Base-by-base conservation (phyloP, 169 alveolate species). In the Plasmodium blacklocki region DNA sequence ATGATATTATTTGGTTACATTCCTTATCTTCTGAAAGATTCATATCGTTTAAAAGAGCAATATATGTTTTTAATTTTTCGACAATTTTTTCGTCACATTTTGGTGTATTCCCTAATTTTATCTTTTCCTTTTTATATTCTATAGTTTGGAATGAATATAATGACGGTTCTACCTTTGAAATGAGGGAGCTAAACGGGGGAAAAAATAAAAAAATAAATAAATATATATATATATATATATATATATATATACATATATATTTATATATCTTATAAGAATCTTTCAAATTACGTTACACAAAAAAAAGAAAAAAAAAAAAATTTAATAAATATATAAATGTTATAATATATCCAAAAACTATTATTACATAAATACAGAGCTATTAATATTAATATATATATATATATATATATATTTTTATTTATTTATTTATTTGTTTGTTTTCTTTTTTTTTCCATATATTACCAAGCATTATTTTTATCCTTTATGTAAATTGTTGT, bases 381-480 rank as follows among this genome's bases (percentile, higher is more conserved):
- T 39, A 4, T 39, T 39, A 39, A 39, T 39, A 39, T 39, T 39
- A 39, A 39, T 39, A 70, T 21, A 70, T 70, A 49, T 45, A 43
- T 70, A 70, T 56, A 73, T 26, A 26, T 19, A 72, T 54, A 39
- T 12, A 67, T 43, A 67, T 49, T 18, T 43, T 39, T 62, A 9
- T 45, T 6, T 45, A 47, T 9, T 11, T 11, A 9, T 64, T 21
- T 9, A 63, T 26, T 12, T 23, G 7, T 12, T 9, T 63, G 11
- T 23, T 18, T 6, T 29, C 18, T 29, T 18, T 72, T 72, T 23
- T 52, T 63, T n/a, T 21, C 45, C 9, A 58, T 39, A 58, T 3
- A 71, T 64, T 78, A 78, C 89, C 89, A 78, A 23, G 9, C 11
- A 78, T 66, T 26, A 21, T 45, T 78, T 64, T 70, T 68, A 67